Evolutionary conservation across 352 stramenopile species (phyloP).

Genomic region (Phytophthora quininea): DNA sequence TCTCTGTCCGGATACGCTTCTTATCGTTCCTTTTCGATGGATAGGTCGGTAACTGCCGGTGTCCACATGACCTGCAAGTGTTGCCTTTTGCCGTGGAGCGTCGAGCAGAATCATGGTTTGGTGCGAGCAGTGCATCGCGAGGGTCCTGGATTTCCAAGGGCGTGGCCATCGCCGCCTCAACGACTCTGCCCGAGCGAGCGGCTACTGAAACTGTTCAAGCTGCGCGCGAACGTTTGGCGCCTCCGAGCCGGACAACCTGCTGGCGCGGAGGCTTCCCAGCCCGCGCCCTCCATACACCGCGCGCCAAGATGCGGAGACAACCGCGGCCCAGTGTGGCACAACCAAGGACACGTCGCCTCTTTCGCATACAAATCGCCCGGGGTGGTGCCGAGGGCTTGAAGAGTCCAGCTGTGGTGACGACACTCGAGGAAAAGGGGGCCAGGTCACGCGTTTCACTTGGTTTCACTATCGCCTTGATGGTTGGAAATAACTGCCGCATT

Average conservation of each 20-base stretch:
- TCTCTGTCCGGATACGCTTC: constrained; percentile 18
- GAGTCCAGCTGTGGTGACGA: constrained; percentile 24
- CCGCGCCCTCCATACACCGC: background rate
- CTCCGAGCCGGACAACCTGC: too few species aligned
- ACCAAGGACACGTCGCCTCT: constrained; percentile 29
- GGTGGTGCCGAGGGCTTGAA: constrained; percentile 39
- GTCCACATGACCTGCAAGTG: constrained; percentile 9
- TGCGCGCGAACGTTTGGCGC: too few species aligned
- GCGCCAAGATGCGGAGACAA: background rate
- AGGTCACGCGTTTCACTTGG: constrained; percentile 21
- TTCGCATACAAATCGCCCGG: constrained; percentile 37
- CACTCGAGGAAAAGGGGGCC: constrained; percentile 37
- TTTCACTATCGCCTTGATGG: constrained; percentile 16
- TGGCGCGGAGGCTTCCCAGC: background rate
- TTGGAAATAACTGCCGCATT: background rate
- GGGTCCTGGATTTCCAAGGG: too few species aligned
- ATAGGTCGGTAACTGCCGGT: constrained; percentile 15
- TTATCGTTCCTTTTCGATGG: constrained; percentile 35
- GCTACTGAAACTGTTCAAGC: too few species aligned
- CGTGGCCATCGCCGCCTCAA: too few species aligned
- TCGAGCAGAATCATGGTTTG: too few species aligned
- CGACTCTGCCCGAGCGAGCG: too few species aligned
- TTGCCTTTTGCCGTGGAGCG: background rate
- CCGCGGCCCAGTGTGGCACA: background rate
- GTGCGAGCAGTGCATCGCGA: background rate